A percentile compares a stretch with the other conserved stretches of the same genome.
These are phyloP conservation scores for Martensiomyces pterosporus DNA, from an alignment of 192 early-diverging fungal species.

Conservation along the genomic window DNA sequence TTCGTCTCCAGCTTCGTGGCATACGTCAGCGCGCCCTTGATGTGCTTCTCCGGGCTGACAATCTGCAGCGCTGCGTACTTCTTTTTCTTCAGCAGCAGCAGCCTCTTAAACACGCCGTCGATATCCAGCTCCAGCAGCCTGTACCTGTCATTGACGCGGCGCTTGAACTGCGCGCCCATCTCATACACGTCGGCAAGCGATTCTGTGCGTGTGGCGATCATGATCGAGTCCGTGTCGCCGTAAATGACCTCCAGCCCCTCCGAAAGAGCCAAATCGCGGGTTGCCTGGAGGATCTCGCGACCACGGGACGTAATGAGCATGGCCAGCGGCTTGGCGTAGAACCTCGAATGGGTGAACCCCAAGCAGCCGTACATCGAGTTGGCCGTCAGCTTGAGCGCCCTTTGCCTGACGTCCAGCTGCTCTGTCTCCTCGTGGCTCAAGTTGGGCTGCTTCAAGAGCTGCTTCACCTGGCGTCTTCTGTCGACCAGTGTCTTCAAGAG, in stretches of 20 bases:
- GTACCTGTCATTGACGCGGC: constrained; percentile 87
- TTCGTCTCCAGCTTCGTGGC: constrained; percentile 72
- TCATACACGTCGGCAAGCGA: constrained; percentile 70
- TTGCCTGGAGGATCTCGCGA: constrained; percentile 92
- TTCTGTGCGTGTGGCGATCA: constrained; percentile 85
- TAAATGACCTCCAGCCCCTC: constrained; percentile 93
- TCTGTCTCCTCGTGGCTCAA: constrained; percentile 50
- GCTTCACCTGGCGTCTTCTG: constrained; percentile 84
- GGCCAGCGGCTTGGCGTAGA: constrained; percentile 96
- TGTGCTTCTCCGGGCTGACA: constrained; percentile 51
- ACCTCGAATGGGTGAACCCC: constrained; percentile 86
- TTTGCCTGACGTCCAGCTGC: constrained; percentile 90
- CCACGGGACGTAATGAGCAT: constrained; percentile 95
- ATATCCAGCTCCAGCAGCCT: constrained; percentile 94
- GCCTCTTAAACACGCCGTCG: constrained; percentile 85
- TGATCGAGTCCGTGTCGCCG: constrained; percentile 99
- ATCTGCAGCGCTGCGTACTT: constrained; percentile 91
- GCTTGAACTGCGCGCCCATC: constrained; percentile 77
- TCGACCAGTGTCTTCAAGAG: constrained; percentile 87
- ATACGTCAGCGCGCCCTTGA: constrained; percentile 1
- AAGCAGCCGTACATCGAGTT: constrained; percentile 99
- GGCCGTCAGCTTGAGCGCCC: constrained; percentile 93
- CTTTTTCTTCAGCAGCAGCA: constrained; percentile 95
- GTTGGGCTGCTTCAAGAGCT: constrained; percentile 74
- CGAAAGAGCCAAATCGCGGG: constrained; percentile 76